Conservation (phyloP, 73 alveolate species). For the Breviolum minutum region DNA sequence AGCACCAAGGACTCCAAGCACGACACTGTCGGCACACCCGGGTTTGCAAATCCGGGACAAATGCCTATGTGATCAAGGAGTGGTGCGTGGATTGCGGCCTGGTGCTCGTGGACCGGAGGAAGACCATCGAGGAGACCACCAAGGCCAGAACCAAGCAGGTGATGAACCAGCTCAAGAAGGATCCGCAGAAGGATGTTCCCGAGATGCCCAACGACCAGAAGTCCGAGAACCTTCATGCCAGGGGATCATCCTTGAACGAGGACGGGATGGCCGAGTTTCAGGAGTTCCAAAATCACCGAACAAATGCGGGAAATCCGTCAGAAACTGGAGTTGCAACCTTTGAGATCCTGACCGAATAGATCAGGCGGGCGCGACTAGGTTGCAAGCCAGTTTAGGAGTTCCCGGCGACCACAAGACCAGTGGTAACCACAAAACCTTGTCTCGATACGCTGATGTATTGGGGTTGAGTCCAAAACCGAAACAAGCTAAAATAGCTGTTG, state of each 20-base stretch:
- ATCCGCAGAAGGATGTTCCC: background rate
- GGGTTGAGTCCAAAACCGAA: background rate
- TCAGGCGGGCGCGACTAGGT: background rate
- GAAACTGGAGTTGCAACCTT: background rate
- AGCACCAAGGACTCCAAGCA: no score
- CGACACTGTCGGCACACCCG: no score
- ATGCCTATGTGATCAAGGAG: background rate
- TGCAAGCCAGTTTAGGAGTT: background rate
- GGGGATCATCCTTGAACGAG: background rate
- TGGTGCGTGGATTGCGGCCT: background rate
- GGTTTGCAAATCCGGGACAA: background rate
- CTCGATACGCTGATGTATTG: background rate
- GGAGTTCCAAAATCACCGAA: background rate
- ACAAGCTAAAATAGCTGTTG: background rate
- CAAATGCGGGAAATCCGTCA: background rate
- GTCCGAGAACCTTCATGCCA: no score
- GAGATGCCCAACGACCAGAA: no score
- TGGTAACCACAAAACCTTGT: background rate
- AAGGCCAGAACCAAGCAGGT: background rate
- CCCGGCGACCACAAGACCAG: background rate
- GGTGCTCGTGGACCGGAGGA: background rate
- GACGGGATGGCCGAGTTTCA: background rate
- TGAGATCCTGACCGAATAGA: background rate
- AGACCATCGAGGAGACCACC: background rate
- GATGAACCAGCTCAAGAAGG: background rate